phyloP scores from a whole-genome alignment of 192 early-diverging fungal genomes.

The Coemansia sp. region DNA sequence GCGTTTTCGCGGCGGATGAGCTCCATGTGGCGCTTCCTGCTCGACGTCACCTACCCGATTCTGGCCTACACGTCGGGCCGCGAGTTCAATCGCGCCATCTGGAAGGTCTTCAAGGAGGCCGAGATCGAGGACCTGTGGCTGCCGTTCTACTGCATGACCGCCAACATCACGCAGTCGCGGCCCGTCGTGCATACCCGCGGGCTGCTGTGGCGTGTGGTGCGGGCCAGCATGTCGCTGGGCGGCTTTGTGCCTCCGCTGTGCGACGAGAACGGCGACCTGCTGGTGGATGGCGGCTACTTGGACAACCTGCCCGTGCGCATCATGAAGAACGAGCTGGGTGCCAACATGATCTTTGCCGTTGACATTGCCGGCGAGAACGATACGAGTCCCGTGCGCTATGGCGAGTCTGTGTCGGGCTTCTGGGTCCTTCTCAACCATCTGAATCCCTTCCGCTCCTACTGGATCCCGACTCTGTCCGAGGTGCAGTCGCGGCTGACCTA shows the following conservation, averaged over 20 bases:
- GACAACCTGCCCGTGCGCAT: constrained; percentile 94
- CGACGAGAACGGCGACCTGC: constrained; percentile 87
- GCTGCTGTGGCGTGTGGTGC: constrained; percentile 95
- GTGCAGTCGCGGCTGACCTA: constrained; percentile 94
- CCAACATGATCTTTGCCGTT: constrained; percentile 88
- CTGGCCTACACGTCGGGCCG: constrained; percentile 90
- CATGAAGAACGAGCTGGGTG: constrained; percentile 73
- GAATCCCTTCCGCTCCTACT: constrained; percentile 70
- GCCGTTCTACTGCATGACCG: constrained; percentile 90
- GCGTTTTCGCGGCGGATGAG: constrained; percentile 78
- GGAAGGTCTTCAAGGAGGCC: constrained; percentile 90
- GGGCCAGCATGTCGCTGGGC: constrained; percentile 97
- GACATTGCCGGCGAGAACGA: constrained; percentile 93
- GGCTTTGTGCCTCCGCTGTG: constrained; percentile 95
- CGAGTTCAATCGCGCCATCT: constrained; percentile 94
- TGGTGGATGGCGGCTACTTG: constrained; percentile 99
- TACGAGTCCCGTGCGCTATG: constrained; percentile 86
- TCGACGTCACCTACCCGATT: constrained; percentile 95
- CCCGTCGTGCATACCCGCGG: constrained; percentile 90
- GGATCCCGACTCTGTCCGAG: constrained; percentile 89
- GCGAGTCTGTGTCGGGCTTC: constrained; percentile 91
- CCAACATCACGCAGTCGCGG: constrained; percentile 94
- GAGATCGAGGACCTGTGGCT: constrained; percentile 99
- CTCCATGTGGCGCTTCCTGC: constrained; percentile 80
- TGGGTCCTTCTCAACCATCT: constrained; percentile 78